Conservation (phyloP, 768 basidiomycete species). For the Naganishia vishniacii region DNA sequence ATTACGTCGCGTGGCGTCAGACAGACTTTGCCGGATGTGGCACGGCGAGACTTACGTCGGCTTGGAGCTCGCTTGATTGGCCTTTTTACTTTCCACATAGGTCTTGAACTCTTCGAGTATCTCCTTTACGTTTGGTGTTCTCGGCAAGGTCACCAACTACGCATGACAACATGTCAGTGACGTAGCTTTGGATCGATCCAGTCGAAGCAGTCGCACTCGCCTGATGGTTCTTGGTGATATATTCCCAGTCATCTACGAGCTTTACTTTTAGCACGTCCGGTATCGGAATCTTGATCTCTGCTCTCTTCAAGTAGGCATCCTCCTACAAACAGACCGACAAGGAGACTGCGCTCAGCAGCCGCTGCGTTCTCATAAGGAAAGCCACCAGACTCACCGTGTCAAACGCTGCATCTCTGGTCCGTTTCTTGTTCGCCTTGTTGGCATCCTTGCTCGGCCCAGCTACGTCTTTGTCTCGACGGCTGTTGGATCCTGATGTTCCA, state of each 20-base stretch:
- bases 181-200: background rate
- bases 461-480: slow-evolving; percentile 1
- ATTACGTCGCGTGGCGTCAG: background rate
- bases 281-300: slow-evolving; percentile 82
- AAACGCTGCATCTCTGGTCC: slow-evolving; percentile 47
- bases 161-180: background rate
- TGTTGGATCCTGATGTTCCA: background rate
- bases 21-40: background rate
- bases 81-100: slow-evolving; percentile 51
- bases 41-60: slow-evolving; percentile 32
- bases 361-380: background rate
- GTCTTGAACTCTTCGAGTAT: slow-evolving; percentile 72
- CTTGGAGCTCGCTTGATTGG: slow-evolving; percentile 34
- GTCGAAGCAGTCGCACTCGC: slow-evolving; percentile 50
- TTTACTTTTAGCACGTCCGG: slow-evolving; percentile 84
- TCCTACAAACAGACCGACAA: slow-evolving; percentile 50
- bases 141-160: slow-evolving; percentile 80
- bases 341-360: background rate
- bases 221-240: slow-evolving; percentile 88
- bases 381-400: slow-evolving; percentile 39
- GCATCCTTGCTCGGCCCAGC: slow-evolving; percentile 22
- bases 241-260: slow-evolving; percentile 96
- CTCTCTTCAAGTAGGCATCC: slow-evolving; percentile 71
- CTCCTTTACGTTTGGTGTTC: slow-evolving; percentile 69
- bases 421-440: slow-evolving; percentile 58